Evolutionary conservation across 169 alveolate genomes (phyloP), one percentile per base, ranked within the genome.

Genomic region (Plasmodium berghei): DNA sequence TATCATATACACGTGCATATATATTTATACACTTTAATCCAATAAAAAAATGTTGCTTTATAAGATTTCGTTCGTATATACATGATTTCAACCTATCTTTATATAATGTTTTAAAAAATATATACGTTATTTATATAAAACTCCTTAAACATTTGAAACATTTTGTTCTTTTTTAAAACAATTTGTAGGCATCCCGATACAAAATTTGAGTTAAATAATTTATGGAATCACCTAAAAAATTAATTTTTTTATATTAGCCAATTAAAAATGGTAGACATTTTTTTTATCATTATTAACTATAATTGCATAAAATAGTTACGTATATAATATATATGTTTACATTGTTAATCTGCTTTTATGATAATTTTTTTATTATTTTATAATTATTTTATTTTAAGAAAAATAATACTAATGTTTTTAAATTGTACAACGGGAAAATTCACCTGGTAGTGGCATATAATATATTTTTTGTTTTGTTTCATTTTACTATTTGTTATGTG

Each of bases 121-220:
- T 52, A 6, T 16, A 6, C 5, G 4, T 16, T 16, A 16, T 52
- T 12, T 16, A 52, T 52, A 52, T 52, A 52, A 52, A 3, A 4
- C 59, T 6, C 20, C 22, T 16, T 52, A 52, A 12, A 16, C 59
- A 52, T 52, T 14, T 48, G 59, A 12, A 16, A 28, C 24, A 10
- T 6, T n/a, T 20, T 69, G 40, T 69, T 34, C 14, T 45, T 74
- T 10, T 56, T 75, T 56, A 22, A 26, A 16, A 74, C 9, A 18
- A 20, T 73, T 4, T 62, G 45, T 52, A 75, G 89, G 52, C 63
- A 75, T 42, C 89, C 89, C n/a, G 58, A 63, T 9, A 62, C 64
- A 45, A 34, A 22, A 10, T 75, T 75, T 52, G 75, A 75, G 64
- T 20, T 75, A 9, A 75, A 40, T 10, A 75, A 75, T n/a, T 63